Evolutionary conservation across 148 eudicot genomes (phyloP).

Genomic region (Silene uniflora): DNA sequence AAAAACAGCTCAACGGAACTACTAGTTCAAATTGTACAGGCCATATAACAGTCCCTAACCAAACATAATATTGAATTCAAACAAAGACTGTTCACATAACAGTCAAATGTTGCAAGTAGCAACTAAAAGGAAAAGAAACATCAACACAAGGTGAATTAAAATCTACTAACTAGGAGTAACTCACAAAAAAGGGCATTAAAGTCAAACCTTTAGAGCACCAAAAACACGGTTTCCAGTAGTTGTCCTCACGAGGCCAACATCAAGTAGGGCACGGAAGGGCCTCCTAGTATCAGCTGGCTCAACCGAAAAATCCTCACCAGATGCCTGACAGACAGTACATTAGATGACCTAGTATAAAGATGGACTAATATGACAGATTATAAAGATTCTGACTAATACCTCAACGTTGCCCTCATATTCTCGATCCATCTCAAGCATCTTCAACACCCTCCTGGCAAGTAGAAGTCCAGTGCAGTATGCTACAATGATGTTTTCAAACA

Average conservation of each 20-base stretch:
- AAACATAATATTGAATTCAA: no score
- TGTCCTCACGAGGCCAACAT: conserved; percentile 78
- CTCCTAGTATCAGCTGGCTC: conserved; percentile 75
- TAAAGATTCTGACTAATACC: conserved; percentile 28
- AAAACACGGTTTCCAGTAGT: conserved; percentile 86
- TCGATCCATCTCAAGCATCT: conserved; percentile 61
- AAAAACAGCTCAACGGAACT: no score
- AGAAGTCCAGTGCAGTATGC: conserved; percentile 84
- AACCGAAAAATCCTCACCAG: conserved; percentile 82
- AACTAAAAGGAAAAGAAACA: no score
- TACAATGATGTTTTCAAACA: conserved; percentile 13
- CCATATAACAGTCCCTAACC: no score
- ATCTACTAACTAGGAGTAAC: no score
- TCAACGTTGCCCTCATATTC: conserved; percentile 78
- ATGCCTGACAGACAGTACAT: conserved; percentile 37
- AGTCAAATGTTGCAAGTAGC: no score
- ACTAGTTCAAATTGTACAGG: no score
- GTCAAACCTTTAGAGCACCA: conserved; percentile 79
- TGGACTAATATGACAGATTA: background rate
- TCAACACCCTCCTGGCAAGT: conserved; percentile 62
- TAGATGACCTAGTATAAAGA: background rate
- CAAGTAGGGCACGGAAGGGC: conserved; percentile 86
- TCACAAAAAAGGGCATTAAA: background rate
- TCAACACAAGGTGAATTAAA: no score
- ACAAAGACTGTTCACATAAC: no score